Evolutionary conservation across 164 flowering plant species (phyloP), one percentile per base, ranked within the genome.

Genomic region (Dillenia turbinata): DNA sequence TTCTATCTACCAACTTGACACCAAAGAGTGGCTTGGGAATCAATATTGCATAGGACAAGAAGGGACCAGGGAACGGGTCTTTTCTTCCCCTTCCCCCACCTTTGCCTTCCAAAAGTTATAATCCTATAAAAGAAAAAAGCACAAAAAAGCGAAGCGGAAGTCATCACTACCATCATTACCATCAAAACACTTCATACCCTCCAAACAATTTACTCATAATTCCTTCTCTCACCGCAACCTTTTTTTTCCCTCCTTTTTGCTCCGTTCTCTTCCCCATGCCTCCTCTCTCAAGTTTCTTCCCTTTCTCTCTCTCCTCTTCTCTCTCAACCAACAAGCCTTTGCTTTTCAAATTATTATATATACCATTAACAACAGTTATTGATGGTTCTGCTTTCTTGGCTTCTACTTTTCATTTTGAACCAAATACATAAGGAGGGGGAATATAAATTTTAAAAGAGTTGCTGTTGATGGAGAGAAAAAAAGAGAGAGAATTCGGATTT

Each of bases 81-180:
- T 19, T 19, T 19, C 22, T 19, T 19, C 22, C 22, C 22, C 22
- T 19, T 19, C 22, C 22, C 22, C 22, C 22, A 19, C 22, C 22
- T 19, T 19, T 19, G 22, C 1, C 22, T 19, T 19, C 22, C 7
- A 4, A 33, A 4, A 4, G 0, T 33, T 6, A 33, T 33, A 33
- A 33, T 33, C 40, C 40, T 33, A 33, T 33, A 33, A 43, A 33
- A 54, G 17, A 33, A 12, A 53, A 44, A 47, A 45, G 45, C 56
- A 43, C 15, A 54, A 49, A 67, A 68, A 64, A 55, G 69, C 47
- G 19, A 61, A 54, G 47, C 12, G 56, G 61, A 44, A 57, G 9
- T 61, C 68, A 68, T 71, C 72, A 69, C 9, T 54, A 50, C 67
- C 65, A 75, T 71, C 75, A 75, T 75, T 71, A 51, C 73, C 48